Evolutionary conservation across 192 early-diverging fungal genomes (phyloP), one percentile per base, ranked within the genome.

Genomic region (Coemansia brasiliensis): DNA sequence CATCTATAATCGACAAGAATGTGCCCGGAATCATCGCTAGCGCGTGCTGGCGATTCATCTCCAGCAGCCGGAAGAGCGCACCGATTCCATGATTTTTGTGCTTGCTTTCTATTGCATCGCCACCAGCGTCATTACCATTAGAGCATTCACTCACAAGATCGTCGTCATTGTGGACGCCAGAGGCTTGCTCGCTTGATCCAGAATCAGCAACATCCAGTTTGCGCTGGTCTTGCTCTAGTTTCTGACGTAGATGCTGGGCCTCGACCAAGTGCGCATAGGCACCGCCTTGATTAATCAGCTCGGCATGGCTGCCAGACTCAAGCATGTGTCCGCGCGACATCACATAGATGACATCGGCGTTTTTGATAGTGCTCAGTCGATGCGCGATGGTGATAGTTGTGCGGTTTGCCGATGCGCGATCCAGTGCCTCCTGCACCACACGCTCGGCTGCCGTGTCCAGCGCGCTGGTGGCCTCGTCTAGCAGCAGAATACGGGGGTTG

Each of bases 341-440:
- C 13, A 95, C 93, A 18, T 92, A 87, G 62, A 98, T 98, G 26
- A 86, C 57, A 69, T 95, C 87, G 17, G 92, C 88, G 46, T 92
- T 86, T 35, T 84, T 80, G 57, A 98, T 88, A 17, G 95, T 98
- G 41, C 90, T 93, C 26, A 98, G 69, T 29, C 95, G 87, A 69
- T 95, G 86, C 4, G 95, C 95, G 71, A 98, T 88, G 4, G 91
- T 88, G 69, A 98, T 89, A 18, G 93, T 94, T 5, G 93, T 95
- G 43, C 95, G 85, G 59, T 86, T 83, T 24, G 81, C 69, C 1
- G 87, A 49, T 12, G 88, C 91, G 6, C 80, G 75, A 69, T 95
- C 92, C 46, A 95, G 65, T 11, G 94, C 92, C 39, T 86, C 80
- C 65, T 95, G 92, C 4, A 96, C 90, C 8, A 92, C 63, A 18